Evolutionary conservation across 441 rosid species (phyloP).

Genomic region (Corymbia citriodora): DNA sequence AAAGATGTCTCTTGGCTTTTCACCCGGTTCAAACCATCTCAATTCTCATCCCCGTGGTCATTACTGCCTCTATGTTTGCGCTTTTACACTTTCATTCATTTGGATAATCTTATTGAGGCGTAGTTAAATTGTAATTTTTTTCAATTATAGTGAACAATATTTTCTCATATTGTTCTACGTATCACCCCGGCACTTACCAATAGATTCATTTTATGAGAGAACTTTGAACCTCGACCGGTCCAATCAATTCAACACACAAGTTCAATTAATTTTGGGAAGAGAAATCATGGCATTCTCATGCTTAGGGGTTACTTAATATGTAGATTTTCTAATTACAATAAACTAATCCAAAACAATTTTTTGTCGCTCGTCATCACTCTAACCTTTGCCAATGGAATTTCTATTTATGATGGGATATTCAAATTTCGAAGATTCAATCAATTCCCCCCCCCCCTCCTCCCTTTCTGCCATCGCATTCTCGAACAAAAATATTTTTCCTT

Average conservation of each 20-base stretch:
- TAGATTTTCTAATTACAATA: background rate
- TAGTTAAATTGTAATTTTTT: background rate
- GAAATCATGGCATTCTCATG: background rate
- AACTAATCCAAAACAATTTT: background rate
- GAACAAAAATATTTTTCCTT: background rate
- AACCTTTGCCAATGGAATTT: accelerated
- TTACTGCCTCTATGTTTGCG: background rate
- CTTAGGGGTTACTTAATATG: background rate
- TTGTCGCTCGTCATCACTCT: background rate
- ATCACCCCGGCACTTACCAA: background rate
- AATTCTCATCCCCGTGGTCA: background rate
- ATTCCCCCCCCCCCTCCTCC: too few relatives aligned
- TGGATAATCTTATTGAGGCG: background rate
- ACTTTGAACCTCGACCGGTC: background rate
- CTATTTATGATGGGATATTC: background rate
- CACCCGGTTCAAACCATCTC: background rate
- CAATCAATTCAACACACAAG: background rate
- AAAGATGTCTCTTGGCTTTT: background rate
- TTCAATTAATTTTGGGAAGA: background rate
- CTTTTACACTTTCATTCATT: background rate
- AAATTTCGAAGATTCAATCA: background rate
- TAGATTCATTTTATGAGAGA: background rate
- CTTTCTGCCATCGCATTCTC: accelerated
- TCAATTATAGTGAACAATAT: background rate
- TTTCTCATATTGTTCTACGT: background rate